Evolutionary conservation across 768 basidiomycete species (phyloP), one percentile per base, ranked within the genome.

Genomic region (Rhodotorula toruloides): DNA sequence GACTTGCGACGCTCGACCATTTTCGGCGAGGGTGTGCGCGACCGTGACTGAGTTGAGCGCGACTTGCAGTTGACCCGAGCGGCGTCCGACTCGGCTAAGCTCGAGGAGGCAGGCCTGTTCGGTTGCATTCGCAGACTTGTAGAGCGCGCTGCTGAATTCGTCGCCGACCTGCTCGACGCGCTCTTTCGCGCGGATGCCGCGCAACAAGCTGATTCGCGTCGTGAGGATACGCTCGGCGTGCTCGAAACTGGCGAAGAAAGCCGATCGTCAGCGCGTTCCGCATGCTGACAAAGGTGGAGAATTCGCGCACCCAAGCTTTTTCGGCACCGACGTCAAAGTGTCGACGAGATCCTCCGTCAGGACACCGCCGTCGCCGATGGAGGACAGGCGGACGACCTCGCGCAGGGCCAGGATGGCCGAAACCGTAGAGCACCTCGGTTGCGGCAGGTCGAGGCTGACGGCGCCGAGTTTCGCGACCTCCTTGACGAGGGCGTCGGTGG

Each of bases 31-130:
- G 32, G 79, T 7, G 83, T 80, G 22, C 78, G 79, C 90, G 34
- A 84, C 83, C 37, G 89, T 81, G 43, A 93, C 81, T 9, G 92
- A 86, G 74, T 94, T 98, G 34, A 96, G 78, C 0, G 94, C 90
- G 42, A 91, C 83, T 74, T 96, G 92, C 22, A 83, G 77, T 54
- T 89, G 84, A 57, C 83, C 81, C 0, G 84, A 82, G 43, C 80
- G 76, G 27, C 92, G 82, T 21, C 94, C 91, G 84, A 85, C 72
- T 81, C 78, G 21, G 85, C 91, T 62, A 16, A 96, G 79, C 25
- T 80, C 80, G 37, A 92, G 77, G 13, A 94, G 84, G 72, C 87
- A 90, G 2, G 77, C 74, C 48, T 83, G 87, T 76, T 96, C 89
- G 2, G 88, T 74, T 6, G 83, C 80, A 19, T 83, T 74, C 0